A percentile compares a stretch with the other conserved stretches of the same genome.
These are phyloP conservation scores for Lindgomyces ingoldianus DNA, from an alignment of 495 filamentous ascomycete species.

Conservation along the genomic window DNA sequence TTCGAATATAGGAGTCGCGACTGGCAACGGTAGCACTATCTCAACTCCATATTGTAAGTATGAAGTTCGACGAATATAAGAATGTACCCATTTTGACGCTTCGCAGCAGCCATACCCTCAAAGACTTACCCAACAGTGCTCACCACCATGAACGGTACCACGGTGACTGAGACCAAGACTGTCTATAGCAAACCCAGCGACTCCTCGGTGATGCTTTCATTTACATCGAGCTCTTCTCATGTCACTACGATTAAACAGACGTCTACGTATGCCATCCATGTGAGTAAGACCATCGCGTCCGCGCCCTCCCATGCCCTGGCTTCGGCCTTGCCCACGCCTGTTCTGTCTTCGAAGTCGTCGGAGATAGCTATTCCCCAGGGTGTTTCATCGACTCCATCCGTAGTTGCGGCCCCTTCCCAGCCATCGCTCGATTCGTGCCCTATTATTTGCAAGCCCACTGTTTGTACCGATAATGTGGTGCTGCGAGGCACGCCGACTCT, in stretches of 20 bases:
- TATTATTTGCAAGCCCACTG: constrained; percentile 18
- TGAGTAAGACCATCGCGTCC: background rate
- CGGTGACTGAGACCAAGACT: background rate
- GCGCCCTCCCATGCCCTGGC: background rate
- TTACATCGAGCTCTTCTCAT: background rate
- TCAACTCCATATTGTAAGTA: background rate
- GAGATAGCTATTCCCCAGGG: background rate
- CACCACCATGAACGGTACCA: background rate
- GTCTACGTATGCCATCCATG: background rate
- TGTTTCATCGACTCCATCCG: background rate
- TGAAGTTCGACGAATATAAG: background rate
- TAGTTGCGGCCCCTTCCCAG: background rate
- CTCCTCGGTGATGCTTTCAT: background rate
- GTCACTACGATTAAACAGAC: background rate
- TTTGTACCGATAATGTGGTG: constrained; percentile 15
- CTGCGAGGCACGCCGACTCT: constrained; percentile 6
- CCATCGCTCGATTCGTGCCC: constrained; percentile 2
- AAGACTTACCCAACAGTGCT: background rate
- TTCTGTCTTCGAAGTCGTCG: no score
- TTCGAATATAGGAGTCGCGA: background rate
- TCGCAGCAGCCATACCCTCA: background rate
- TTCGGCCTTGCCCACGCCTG: no score
- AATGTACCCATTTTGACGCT: background rate
- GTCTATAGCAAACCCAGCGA: background rate
- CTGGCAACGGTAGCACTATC: background rate